Evolutionary conservation across 495 filamentous ascomycete species (phyloP), one percentile per base, ranked within the genome.

Genomic region (Jackrogersella multiformis): DNA sequence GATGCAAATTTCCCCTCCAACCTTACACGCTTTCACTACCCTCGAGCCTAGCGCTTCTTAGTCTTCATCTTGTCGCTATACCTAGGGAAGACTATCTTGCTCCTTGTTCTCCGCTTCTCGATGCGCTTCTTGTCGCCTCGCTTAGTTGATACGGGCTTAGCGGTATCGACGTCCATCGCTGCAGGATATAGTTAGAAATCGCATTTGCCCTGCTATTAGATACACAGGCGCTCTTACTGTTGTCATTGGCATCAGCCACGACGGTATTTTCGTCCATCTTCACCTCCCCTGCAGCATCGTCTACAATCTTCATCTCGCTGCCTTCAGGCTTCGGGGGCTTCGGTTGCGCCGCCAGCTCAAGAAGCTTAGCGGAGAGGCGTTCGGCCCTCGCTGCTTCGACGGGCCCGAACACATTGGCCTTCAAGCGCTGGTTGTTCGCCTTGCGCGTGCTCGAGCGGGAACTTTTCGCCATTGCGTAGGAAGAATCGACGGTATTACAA

Each of bases 401-500:
- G 8, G 93, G 93, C 0, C 87, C 89, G 74, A 96, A 96, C 61
- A 97, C 87, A 53, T 83, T 88, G 56, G 84, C 80, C 76, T 93
- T 92, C 44, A 97, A 82, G 56, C 82, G 87, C 57, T 85, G 82
- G 72, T 90, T 89, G 79, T 97, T 94, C 67, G 85, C 80, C 82
- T 97, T 96, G 66, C 83, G 85, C 49, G 82, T 79, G 68, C 89
- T 92, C 38, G 93, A 82, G 69, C 93, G 84, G 45, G 89, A 78
- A 73, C 90, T 89, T 71, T 95, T 96, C 2, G 93, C 93, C 93
- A 97, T 97, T 61, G 62, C 84, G 73, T 35, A 7, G 34, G 15
- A 26, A 0, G 9, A 23, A 18, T 30, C 39, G 2, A 30, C 13
- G 36, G 16, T 10, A 26, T 30, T 18, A 24, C 0, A 24, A 28